phyloP scores from a whole-genome alignment of 495 filamentous ascomycete species.

The Wilcoxina mikolae region DNA sequence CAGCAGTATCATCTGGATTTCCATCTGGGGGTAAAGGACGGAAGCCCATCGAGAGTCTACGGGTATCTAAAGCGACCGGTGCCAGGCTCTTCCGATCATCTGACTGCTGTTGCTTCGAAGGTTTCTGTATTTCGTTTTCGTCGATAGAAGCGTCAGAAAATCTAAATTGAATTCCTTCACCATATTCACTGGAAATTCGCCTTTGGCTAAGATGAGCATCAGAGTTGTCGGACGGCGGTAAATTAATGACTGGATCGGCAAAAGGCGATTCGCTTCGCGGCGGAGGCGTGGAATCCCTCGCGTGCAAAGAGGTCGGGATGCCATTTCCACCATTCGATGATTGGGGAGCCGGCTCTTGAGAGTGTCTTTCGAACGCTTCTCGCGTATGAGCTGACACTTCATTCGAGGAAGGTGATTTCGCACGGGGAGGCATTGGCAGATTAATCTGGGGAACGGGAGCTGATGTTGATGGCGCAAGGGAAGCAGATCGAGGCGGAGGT shows the following conservation, averaged over 20 bases:
- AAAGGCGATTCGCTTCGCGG: neutral
- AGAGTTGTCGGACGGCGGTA: neutral
- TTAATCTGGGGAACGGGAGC: slow-evolving; percentile 13
- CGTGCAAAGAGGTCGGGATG: too few species aligned
- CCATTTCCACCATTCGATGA: too few species aligned
- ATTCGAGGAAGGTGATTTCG: slow-evolving; percentile 8
- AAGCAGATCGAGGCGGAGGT: slow-evolving; percentile 28
- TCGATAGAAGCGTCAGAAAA: slow-evolving; percentile 32
- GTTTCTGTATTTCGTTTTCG: slow-evolving; percentile 13
- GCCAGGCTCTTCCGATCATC: slow-evolving; percentile 21
- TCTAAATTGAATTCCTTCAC: slow-evolving; percentile 38
- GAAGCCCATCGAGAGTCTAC: slow-evolving; percentile 71
- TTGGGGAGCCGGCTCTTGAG: neutral
- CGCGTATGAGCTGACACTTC: slow-evolving; percentile 7
- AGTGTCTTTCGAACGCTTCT: neutral
- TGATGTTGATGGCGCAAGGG: slow-evolving; percentile 3
- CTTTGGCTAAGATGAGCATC: slow-evolving; percentile 5
- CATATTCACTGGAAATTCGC: slow-evolving; percentile 42
- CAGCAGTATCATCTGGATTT: slow-evolving; percentile 62
- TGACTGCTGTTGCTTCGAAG: slow-evolving; percentile 20
- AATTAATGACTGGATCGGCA: neutral
- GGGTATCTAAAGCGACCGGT: slow-evolving; percentile 39
- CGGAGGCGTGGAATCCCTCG: neutral
- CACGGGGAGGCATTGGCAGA: slow-evolving; percentile 8
- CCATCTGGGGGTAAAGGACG: slow-evolving; percentile 81